Conservation (phyloP, 768 basidiomycete species). For the Lactarius sanguifluus region DNA sequence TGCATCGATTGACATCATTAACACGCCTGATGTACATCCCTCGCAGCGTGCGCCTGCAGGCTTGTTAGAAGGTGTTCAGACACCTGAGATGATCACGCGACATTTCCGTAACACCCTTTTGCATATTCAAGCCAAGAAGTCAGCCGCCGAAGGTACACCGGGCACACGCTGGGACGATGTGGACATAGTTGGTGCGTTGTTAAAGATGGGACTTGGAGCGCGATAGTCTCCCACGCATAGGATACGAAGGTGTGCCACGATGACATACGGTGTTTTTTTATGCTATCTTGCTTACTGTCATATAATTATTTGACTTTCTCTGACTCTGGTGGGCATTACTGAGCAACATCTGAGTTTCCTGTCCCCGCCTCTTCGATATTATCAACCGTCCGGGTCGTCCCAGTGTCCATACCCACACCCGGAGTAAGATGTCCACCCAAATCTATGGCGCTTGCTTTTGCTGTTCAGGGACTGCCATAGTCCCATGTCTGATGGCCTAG, state of each 20-base stretch:
- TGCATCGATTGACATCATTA: slow-evolving; percentile 88
- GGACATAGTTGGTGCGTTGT: slow-evolving; percentile 79
- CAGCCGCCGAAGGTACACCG: slow-evolving; percentile 44
- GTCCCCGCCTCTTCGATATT: not conserved
- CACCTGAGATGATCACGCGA: slow-evolving; percentile 88
- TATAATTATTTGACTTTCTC: slow-evolving; percentile 8
- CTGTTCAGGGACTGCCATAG: not conserved
- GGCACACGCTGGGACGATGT: slow-evolving; percentile 74
- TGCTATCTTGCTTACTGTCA: slow-evolving; percentile 25
- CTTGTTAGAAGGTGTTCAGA: slow-evolving; percentile 87
- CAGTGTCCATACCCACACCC: not conserved
- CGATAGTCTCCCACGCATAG: slow-evolving; percentile 9
- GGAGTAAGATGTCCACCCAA: not conserved
- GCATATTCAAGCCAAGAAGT: slow-evolving; percentile 81
- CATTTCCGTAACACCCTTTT: slow-evolving; percentile 91
- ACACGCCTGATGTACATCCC: slow-evolving; percentile 84
- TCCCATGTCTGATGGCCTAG: not conserved
- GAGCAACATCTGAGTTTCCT: not conserved
- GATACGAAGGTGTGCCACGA: slow-evolving; percentile 14
- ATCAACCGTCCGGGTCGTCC: not conserved
- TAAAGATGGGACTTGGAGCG: slow-evolving; percentile 72
- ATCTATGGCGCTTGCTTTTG: not conserved
- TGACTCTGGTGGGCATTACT: not conserved
- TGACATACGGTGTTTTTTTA: slow-evolving; percentile 16
- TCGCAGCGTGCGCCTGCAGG: slow-evolving; percentile 86